These are phyloP conservation scores for Zanthoxylum bungeanum DNA, from an alignment of 345 rosid species.

Conservation along the genomic window DNA sequence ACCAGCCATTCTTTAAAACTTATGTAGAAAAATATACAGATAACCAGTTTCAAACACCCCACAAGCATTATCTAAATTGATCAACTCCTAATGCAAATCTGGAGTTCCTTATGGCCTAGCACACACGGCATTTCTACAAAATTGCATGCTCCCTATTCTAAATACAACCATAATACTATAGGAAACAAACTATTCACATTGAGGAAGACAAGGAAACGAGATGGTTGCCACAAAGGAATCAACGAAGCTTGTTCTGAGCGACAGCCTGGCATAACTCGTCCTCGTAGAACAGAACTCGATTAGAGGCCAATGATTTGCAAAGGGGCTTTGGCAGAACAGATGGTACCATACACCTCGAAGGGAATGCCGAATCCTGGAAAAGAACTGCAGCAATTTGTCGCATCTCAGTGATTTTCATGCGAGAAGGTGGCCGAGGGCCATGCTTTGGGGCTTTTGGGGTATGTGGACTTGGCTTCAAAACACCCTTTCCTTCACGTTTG, in stretches of 20 bases:
- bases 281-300: slow-evolving; percentile 82
- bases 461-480: slow-evolving; percentile 49
- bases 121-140: slow-evolving; percentile 55
- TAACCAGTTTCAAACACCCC: slow-evolving; percentile 29
- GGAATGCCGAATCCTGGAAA: slow-evolving; percentile 76
- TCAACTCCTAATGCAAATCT: slow-evolving; percentile 30
- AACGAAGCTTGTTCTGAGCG: slow-evolving; percentile 43
- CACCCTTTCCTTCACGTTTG: slow-evolving; percentile 60
- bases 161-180: slow-evolving; percentile 36
- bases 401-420: slow-evolving; percentile 67
- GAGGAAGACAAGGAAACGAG: slow-evolving; percentile 5
- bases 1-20: slow-evolving; percentile 27
- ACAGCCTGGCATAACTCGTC: slow-evolving; percentile 96
- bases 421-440: slow-evolving; percentile 84
- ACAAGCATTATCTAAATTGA: slow-evolving; percentile 28
- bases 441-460: slow-evolving; percentile 94
- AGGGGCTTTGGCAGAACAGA: slow-evolving; percentile 74
- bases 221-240: slow-evolving; percentile 24
- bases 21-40: slow-evolving; percentile 39
- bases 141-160: slow-evolving; percentile 45
- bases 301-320: slow-evolving; percentile 70
- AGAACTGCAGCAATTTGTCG: slow-evolving; percentile 88
- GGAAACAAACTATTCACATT: slow-evolving; percentile 52
- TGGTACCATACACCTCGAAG: slow-evolving; percentile 74
- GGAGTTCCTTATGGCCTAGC: slow-evolving; percentile 28